These are phyloP conservation scores for Westerdykella ornata DNA, from an alignment of 2,329 filamentous ascomycete genomes.

Conservation along the genomic window DNA sequence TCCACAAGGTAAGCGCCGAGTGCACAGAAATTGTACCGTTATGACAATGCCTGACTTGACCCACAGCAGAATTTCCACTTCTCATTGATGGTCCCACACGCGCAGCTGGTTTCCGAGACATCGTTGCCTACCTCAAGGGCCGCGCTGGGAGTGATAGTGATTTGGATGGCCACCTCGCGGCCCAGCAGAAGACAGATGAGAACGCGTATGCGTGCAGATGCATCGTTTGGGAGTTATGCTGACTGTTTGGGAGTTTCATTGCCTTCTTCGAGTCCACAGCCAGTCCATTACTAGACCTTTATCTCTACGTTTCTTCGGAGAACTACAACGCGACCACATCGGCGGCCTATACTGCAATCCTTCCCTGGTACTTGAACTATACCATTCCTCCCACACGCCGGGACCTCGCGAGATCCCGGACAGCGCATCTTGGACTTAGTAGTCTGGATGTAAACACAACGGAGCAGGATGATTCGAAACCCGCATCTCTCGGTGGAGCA, in stretches of 20 bases:
- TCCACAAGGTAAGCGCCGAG: constrained; percentile 47
- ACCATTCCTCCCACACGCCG: constrained; percentile 70
- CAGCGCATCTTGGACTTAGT: constrained; percentile 46
- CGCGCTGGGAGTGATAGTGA: constrained; percentile 20
- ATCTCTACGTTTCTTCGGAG: constrained; percentile 79
- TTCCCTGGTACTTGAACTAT: constrained; percentile 85
- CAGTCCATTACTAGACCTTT: constrained; percentile 74
- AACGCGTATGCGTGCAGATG: constrained; percentile 29
- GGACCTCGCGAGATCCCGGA: constrained; percentile 61
- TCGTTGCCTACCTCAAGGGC: constrained; percentile 51
- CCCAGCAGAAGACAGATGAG: constrained; percentile 36
- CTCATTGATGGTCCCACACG: constrained; percentile 51
- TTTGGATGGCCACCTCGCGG: constrained; percentile 25
- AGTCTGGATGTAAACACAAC: constrained; percentile 42
- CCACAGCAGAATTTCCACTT: constrained; percentile 50
- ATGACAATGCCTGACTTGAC: not conserved
- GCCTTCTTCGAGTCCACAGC: constrained; percentile 69
- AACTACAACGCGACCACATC: constrained; percentile 77
- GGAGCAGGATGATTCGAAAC: constrained; percentile 29
- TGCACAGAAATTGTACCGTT: not conserved
- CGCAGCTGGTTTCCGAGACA: constrained; percentile 55
- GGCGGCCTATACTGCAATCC: constrained; percentile 70
- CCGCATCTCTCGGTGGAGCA: constrained; percentile 24
- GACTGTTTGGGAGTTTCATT: constrained; percentile 34
- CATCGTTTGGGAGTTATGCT: not conserved